Conservation (phyloP, 805 yeast genomes). For the Kodamaea sagamina region DNA sequence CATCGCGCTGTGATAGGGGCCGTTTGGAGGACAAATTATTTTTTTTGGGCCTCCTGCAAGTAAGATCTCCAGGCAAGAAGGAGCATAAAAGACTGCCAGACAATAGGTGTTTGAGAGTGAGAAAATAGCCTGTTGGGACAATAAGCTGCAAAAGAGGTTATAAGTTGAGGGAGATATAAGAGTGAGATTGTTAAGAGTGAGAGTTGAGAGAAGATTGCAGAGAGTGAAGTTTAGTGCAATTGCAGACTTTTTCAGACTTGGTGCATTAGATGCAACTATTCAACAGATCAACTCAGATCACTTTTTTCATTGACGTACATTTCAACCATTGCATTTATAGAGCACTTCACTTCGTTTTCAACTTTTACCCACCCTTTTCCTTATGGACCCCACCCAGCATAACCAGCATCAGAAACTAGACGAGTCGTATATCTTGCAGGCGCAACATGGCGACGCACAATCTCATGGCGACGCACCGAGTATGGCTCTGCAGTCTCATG, state of each 20-base stretch:
- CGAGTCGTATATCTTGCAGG: conserved; percentile 12
- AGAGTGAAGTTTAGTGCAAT: no score
- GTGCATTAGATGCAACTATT: no score
- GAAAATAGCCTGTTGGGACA: no score
- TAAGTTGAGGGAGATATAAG: no score
- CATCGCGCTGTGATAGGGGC: neutral
- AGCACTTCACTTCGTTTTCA: conserved; percentile 6
- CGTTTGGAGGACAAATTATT: conserved; percentile 4
- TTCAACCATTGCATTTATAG: conserved; percentile 4
- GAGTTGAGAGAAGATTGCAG: no score
- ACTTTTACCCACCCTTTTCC: conserved; percentile 1
- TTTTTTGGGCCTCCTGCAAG: conserved; percentile 7
- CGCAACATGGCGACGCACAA: conserved; percentile 6
- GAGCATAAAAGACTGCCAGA: conserved; percentile 5
- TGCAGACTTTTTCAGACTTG: no score
- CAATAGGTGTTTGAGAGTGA: neutral
- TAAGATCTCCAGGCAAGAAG: conserved; percentile 9
- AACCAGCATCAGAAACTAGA: conserved; percentile 17
- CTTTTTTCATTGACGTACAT: no score
- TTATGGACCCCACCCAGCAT: conserved; percentile 6
- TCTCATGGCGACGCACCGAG: conserved; percentile 6
- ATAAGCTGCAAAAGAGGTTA: no score
- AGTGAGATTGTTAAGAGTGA: no score
- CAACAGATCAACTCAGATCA: no score
- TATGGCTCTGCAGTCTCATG: conserved; percentile 4